A percentile compares a stretch with the other conserved stretches of the same genome.
phyloP scores from a whole-genome alignment of 1,284 basidiomycete genomes.

The Ustilago lituana region DNA sequence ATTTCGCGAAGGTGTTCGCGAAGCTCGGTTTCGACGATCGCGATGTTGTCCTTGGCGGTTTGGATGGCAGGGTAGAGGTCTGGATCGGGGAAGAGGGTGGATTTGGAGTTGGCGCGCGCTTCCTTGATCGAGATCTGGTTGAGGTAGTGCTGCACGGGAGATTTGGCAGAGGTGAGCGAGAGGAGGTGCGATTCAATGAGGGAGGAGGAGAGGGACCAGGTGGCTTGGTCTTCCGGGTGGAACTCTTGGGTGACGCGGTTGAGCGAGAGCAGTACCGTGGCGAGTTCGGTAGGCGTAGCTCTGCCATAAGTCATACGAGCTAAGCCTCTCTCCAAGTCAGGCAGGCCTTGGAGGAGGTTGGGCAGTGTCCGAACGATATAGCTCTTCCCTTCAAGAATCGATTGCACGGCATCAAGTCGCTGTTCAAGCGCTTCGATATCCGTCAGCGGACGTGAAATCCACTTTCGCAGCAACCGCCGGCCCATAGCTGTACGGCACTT shows the following conservation, averaged over 20 bases:
- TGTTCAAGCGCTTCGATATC: slow-evolving; percentile 76
- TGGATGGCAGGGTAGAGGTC: slow-evolving; percentile 78
- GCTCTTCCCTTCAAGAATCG: slow-evolving; percentile 73
- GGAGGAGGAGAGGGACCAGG: slow-evolving; percentile 60
- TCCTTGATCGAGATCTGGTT: slow-evolving; percentile 74
- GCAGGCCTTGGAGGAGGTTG: slow-evolving; percentile 72
- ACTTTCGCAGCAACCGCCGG: slow-evolving; percentile 80
- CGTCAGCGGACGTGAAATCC: slow-evolving; percentile 86
- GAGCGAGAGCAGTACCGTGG: slow-evolving; percentile 79
- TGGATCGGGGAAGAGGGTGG: slow-evolving; percentile 78
- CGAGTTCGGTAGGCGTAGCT: slow-evolving; percentile 82
- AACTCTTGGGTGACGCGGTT: slow-evolving; percentile 79
- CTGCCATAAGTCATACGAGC: slow-evolving; percentile 89
- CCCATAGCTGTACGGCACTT: slow-evolving; percentile 86
- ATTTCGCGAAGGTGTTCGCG: slow-evolving; percentile 77
- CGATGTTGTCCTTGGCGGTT: slow-evolving; percentile 72
- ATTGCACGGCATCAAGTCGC: slow-evolving; percentile 84
- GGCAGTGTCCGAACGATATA: slow-evolving; percentile 74
- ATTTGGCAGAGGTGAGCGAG: slow-evolving; percentile 76
- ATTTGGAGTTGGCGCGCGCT: slow-evolving; percentile 78
- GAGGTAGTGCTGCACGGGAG: slow-evolving; percentile 71
- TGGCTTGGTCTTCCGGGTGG: slow-evolving; percentile 67
- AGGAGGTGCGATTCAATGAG: slow-evolving; percentile 79
- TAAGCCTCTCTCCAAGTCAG: slow-evolving; percentile 88
- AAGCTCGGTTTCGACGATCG: slow-evolving; percentile 77